phyloP scores from a whole-genome alignment of 106 monocot species.

The Amphibolis antarctica region DNA sequence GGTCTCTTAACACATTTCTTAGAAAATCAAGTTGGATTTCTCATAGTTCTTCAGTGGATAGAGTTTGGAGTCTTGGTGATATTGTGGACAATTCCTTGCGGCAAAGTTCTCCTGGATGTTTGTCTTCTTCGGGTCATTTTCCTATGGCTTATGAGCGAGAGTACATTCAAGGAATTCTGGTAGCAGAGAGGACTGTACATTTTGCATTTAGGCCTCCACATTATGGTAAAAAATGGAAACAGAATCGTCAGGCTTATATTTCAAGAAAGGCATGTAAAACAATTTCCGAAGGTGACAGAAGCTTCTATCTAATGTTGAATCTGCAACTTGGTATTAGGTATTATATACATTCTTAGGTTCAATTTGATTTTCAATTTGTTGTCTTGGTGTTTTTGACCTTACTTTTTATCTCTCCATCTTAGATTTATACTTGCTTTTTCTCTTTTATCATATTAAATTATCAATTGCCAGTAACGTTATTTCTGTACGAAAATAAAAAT shows the following conservation, averaged over 20 bases:
- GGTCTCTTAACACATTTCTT: slow-evolving; percentile 25
- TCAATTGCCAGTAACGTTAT: background rate
- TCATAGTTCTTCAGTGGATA: slow-evolving; percentile 39
- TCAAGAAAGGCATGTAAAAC: slow-evolving; percentile 44
- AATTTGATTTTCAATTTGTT: background rate
- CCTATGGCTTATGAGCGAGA: slow-evolving; percentile 54
- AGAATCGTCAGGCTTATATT: slow-evolving; percentile 20
- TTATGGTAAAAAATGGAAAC: slow-evolving; percentile 18
- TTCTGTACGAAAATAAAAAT: too few species aligned
- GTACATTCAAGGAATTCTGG: slow-evolving; percentile 80
- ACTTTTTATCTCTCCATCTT: background rate
- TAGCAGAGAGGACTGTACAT: slow-evolving; percentile 36
- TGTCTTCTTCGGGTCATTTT: slow-evolving; percentile 29
- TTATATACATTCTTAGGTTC: background rate
- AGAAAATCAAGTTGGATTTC: slow-evolving; percentile 46
- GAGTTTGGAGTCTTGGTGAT: slow-evolving; percentile 23
- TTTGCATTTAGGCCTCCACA: slow-evolving; percentile 13
- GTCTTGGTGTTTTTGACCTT: background rate
- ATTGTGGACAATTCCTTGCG: slow-evolving; percentile 27
- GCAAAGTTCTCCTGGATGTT: slow-evolving; percentile 7
- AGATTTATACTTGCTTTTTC: background rate
- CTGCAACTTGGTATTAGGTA: slow-evolving; percentile 99
- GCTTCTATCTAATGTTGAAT: slow-evolving; percentile 82
- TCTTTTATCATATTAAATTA: background rate
- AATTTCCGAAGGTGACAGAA: slow-evolving; percentile 75